phyloP scores from a whole-genome alignment of 2,329 filamentous ascomycete genomes.

The Aschersonia sp. region DNA sequence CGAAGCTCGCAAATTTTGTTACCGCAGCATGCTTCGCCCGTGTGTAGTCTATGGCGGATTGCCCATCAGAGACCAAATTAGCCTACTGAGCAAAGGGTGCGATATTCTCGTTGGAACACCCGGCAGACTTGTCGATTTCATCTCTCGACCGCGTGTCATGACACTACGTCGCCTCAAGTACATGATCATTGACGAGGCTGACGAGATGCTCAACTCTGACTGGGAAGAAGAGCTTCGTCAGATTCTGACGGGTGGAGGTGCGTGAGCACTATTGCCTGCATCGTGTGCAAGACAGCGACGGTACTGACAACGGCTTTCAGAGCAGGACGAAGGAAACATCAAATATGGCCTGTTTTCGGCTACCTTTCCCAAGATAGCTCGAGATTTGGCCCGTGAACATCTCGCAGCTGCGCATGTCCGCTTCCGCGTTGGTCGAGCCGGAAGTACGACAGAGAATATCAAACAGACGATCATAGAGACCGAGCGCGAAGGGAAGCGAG shows the following conservation, averaged over 20 bases:
- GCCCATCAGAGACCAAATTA: conserved; percentile 52
- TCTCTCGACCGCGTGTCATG: conserved; percentile 53
- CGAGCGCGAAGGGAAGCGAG: conserved; percentile 51
- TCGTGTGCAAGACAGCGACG: conserved; percentile 3
- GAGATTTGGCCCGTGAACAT: conserved; percentile 62
- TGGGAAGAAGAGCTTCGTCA: conserved; percentile 65
- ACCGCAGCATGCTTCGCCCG: conserved; percentile 86
- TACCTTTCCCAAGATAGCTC: conserved; percentile 73
- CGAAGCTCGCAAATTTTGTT: conserved; percentile 83
- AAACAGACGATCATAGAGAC: conserved; percentile 60
- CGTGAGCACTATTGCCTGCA: conserved; percentile 16
- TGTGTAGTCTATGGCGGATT: conserved; percentile 81
- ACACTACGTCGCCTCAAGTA: conserved; percentile 66
- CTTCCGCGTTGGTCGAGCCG: conserved; percentile 76
- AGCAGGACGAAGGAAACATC: conserved; percentile 56
- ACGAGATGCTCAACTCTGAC: conserved; percentile 72
- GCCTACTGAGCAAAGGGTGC: conserved; percentile 68
- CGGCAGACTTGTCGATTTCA: conserved; percentile 74
- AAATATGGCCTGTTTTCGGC: conserved; percentile 81
- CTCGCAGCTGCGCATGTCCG: conserved; percentile 62
- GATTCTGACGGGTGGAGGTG: conserved; percentile 72
- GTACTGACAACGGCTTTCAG: conserved; percentile 28
- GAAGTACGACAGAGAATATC: conserved; percentile 72
- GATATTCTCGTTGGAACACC: conserved; percentile 82
- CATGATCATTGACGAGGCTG: conserved; percentile 82